Percentiles rank a stretch among this genome's conserved stretches.
Evolutionary conservation across 352 stramenopile species (phyloP).

Genomic region (Lagenidium giganteum): DNA sequence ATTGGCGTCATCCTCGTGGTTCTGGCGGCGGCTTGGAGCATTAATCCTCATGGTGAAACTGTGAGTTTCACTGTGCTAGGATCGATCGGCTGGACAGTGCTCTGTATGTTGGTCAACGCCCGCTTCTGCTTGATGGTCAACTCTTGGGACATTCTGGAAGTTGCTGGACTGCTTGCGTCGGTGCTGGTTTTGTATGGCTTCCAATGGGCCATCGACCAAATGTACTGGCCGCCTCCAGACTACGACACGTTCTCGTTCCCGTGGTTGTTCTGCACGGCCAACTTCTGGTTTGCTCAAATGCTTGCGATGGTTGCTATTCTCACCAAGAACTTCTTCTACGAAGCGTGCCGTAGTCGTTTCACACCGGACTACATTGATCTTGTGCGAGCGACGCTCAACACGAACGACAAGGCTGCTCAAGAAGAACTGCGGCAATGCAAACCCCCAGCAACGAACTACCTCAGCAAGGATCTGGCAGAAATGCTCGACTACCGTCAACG

Average conservation of each 20-base stretch:
- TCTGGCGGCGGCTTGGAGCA: constrained; percentile 35
- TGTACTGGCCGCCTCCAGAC: constrained; percentile 36
- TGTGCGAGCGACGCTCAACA: constrained; percentile 42
- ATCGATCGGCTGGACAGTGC: constrained; percentile 64
- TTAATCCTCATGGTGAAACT: constrained; percentile 53
- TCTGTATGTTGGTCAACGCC: constrained; percentile 74
- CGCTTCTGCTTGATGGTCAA: constrained; percentile 80
- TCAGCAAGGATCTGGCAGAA: constrained; percentile 40
- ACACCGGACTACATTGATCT: constrained; percentile 65
- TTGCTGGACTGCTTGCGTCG: constrained; percentile 45
- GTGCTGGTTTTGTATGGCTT: constrained; percentile 56
- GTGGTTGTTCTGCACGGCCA: constrained; percentile 56
- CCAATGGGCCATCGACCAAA: constrained; percentile 65
- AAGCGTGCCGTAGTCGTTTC: constrained; percentile 60
- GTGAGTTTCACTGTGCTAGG: constrained; percentile 62
- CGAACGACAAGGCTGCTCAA: neutral
- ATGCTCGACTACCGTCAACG: constrained; percentile 70
- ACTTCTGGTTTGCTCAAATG: constrained; percentile 77
- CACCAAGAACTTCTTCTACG: constrained; percentile 68
- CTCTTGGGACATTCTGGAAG: constrained; percentile 67
- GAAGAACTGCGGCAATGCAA: constrained; percentile 32
- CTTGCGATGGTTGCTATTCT: constrained; percentile 63
- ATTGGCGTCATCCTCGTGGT: constrained; percentile 66
- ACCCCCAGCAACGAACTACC: constrained; percentile 35
- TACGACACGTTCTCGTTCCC: constrained; percentile 79